phyloP scores from a whole-genome alignment of 208 protist species.

The Trypanosomatidae sp. region DNA sequence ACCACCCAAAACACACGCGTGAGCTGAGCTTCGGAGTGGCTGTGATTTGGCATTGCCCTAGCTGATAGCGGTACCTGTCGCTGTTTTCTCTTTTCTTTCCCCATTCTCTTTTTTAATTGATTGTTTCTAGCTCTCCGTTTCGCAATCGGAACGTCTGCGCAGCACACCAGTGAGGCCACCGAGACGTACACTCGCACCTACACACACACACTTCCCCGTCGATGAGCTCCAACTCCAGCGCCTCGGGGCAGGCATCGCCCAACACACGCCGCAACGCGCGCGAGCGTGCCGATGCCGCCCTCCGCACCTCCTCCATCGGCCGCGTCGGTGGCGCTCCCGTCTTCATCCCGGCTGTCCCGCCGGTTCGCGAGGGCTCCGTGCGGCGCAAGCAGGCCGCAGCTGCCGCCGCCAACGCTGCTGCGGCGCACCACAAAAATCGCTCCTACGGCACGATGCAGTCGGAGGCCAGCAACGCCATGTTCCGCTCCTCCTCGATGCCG shows the following conservation, averaged over 20 bases:
- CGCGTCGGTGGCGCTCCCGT: not conserved
- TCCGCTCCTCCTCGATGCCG: slow-evolving; percentile 62
- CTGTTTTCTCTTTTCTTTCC: not conserved
- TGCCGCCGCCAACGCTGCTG: too few species aligned
- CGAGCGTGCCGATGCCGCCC: slow-evolving; percentile 4
- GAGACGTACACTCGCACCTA: not conserved
- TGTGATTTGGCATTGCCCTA: too few species aligned
- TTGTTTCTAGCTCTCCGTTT: too few species aligned
- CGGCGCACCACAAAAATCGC: not conserved
- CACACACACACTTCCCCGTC: too few species aligned
- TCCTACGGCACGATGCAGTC: slow-evolving; percentile 43
- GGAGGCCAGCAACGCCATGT: slow-evolving; percentile 1
- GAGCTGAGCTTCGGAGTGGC: too few species aligned
- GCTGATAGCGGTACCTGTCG: too few species aligned
- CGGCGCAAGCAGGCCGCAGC: too few species aligned
- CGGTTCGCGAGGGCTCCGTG: slow-evolving; percentile 14
- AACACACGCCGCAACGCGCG: not conserved
- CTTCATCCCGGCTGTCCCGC: slow-evolving; percentile 2
- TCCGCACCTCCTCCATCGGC: slow-evolving; percentile 32
- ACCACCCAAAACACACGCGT: too few species aligned
- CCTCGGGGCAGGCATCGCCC: too few species aligned
- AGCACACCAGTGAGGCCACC: not conserved
- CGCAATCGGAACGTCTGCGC: not conserved
- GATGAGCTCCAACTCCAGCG: too few species aligned
- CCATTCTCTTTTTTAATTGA: not conserved